Conservation (phyloP, 1,284 basidiomycete species). For the Pyrrhoderma lamaoense region DNA sequence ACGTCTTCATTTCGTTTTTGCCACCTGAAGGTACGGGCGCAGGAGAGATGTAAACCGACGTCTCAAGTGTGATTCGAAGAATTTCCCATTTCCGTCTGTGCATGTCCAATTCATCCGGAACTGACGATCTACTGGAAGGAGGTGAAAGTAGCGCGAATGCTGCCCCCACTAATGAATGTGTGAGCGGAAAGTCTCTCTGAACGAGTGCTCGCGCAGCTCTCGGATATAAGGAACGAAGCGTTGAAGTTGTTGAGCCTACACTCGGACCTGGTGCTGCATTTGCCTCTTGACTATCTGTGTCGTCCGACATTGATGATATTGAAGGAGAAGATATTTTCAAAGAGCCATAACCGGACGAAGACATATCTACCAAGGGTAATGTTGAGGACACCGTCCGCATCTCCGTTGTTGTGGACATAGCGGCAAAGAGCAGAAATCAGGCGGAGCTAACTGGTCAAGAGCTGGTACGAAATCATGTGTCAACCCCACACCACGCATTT, state of each 20-base stretch:
- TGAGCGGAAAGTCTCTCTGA: slow-evolving; percentile 56
- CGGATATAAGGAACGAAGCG: slow-evolving; percentile 61
- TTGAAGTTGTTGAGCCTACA: slow-evolving; percentile 27
- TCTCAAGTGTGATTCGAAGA: slow-evolving; percentile 71
- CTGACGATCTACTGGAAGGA: slow-evolving; percentile 29
- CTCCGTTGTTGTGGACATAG: slow-evolving; percentile 12
- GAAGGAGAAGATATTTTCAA: background rate
- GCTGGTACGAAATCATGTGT: background rate
- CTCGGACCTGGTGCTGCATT: slow-evolving; percentile 15
- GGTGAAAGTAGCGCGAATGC: slow-evolving; percentile 57
- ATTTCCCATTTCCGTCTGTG: slow-evolving; percentile 77
- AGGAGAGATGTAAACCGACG: slow-evolving; percentile 58
- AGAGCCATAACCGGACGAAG: slow-evolving; percentile 1
- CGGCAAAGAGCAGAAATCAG: background rate
- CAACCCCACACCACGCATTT: no score
- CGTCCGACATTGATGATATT: background rate
- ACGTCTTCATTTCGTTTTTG: slow-evolving; percentile 10
- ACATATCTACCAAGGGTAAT: background rate
- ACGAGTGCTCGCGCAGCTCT: slow-evolving; percentile 71
- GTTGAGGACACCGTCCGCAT: slow-evolving; percentile 1
- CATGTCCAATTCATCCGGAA: slow-evolving; percentile 40
- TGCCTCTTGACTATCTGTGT: background rate
- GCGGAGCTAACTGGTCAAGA: background rate
- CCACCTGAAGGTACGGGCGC: slow-evolving; percentile 28
- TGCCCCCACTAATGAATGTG: slow-evolving; percentile 55